These are phyloP conservation scores for Brassica incana DNA, from an alignment of 345 rosid genomes.

Conservation along the genomic window DNA sequence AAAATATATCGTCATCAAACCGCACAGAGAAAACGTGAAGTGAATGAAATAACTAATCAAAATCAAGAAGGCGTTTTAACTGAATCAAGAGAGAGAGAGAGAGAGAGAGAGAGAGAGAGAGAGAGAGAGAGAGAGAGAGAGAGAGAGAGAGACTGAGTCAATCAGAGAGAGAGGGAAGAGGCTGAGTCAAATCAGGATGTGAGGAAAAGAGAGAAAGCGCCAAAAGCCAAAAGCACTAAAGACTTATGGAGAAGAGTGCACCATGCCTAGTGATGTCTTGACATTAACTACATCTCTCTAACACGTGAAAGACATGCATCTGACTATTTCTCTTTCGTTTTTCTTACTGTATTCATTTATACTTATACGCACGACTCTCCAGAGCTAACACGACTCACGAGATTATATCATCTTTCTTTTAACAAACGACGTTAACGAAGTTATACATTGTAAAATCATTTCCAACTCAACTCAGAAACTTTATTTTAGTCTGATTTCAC, in stretches of 20 bases:
- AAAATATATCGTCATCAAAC: background rate
- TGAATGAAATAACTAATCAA: background rate
- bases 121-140: background rate
- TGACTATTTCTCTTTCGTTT: background rate
- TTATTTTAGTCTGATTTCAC: too few species aligned
- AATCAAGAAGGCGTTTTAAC: background rate
- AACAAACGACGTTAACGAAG: background rate
- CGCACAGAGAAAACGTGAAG: constrained; percentile 26
- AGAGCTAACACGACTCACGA: background rate
- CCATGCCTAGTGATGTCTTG: constrained; percentile 20
- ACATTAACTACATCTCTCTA: constrained; percentile 11
- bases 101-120: background rate
- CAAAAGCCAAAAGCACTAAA: constrained; percentile 7
- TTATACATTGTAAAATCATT: too few species aligned
- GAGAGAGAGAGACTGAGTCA: background rate
- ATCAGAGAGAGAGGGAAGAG: background rate
- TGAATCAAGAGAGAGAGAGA: background rate
- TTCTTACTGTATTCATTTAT: background rate
- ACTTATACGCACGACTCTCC: background rate
- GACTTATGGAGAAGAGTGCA: constrained; percentile 9
- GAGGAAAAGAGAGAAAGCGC: constrained; percentile 7
- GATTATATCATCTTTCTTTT: background rate
- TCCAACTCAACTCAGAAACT: too few species aligned
- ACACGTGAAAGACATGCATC: constrained; percentile 41
- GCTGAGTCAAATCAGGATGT: background rate